phyloP scores from a whole-genome alignment of 75 land plant species.

The Larix kaempferi region DNA sequence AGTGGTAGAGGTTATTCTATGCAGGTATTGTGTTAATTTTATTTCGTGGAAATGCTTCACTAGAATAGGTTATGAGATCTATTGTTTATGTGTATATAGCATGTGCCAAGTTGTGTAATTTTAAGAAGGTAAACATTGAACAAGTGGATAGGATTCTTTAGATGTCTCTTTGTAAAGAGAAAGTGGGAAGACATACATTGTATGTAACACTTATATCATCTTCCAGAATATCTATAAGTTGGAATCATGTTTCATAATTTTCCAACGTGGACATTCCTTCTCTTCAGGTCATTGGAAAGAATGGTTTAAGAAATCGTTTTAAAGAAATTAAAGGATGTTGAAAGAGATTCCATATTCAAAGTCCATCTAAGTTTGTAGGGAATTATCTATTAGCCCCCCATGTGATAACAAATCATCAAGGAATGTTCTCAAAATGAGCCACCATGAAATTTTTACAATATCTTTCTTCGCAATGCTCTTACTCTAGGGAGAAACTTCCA shows the following conservation, averaged over 20 bases:
- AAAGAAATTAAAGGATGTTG: background rate
- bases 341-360: background rate
- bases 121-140: no score
- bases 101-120: no score
- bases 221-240: background rate
- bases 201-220: background rate
- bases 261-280: background rate
- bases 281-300: background rate
- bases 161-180: background rate
- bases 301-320: background rate
- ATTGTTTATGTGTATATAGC: no score
- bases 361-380: no score
- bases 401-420: no score
- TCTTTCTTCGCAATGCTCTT: background rate
- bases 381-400: no score
- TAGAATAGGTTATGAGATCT: no score
- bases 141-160: background rate
- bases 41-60: background rate
- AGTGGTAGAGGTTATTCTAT: background rate
- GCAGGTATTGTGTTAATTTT: background rate
- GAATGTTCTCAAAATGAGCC: background rate
- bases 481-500: background rate
- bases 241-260: background rate
- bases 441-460: background rate
- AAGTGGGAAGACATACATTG: background rate